Base-by-base conservation (phyloP, 2,329 filamentous ascomycete genomes). In the Ceratocystiopsis brevicomis region DNA sequence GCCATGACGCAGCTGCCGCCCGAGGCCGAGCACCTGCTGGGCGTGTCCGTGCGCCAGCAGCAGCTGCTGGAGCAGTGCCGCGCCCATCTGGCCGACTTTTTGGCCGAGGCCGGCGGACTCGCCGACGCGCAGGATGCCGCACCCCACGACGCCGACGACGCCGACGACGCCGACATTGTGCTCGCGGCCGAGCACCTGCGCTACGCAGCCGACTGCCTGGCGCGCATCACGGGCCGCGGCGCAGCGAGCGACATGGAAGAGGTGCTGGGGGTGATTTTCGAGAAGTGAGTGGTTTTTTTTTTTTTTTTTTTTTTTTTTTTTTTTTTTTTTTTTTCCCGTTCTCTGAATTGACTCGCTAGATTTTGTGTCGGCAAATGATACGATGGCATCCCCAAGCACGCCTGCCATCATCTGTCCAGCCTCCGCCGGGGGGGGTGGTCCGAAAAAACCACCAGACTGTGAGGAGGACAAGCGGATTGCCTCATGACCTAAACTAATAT, bases 261-360 rank as follows among this genome's bases (percentile, higher is more conserved):
- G 56, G 84, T 98, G 9, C 63, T 98, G 38, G 90, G 90, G 0
- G 87, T 98, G 18, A 87, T 98, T 4, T 98, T 98, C 63, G 88
- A 96, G 59, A 96, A 93, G 83, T 93, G 64, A 67, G 74, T 73
- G 19, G 19, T 4, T 21, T 6, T 4, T 34, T 37, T 37, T 12
- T 33, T 13, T 10, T 25, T 37, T 39, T 37, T 35, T 13, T 11
- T 25, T 34, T 19, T 6, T 17, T 13, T 16, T 37, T 4, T 11
- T 5, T n/a, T 4, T 19, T 6, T 17, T 13, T 16, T 37, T 4
- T 11, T 5, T n/a, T 4, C n/a, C n/a, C n/a, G n/a, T n/a, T n/a
- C n/a, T n/a, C n/a, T n/a, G n/a, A n/a, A n/a, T n/a, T n/a, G n/a
- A n/a, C n/a, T n/a, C n/a, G n/a, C n/a, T 38, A 67, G 64, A 44